A percentile compares a stretch with the other conserved stretches of the same genome.
These are phyloP conservation scores for Saccharomyces hybrid DNA, from an alignment of 1,139 yeast genomes.

Conservation along the genomic window DNA sequence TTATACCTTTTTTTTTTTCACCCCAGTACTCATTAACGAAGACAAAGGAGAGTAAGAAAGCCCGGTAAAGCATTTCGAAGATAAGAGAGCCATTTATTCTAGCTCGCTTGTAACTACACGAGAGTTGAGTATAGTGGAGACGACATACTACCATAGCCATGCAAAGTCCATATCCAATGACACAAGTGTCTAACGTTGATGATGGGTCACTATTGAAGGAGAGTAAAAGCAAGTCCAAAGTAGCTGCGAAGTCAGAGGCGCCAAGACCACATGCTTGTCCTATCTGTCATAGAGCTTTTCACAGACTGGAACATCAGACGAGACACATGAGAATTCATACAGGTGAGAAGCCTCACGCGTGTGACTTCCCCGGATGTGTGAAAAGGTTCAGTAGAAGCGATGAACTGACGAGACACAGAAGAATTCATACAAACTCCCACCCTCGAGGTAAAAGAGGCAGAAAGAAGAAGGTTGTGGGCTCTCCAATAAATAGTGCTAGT, in stretches of 20 bases:
- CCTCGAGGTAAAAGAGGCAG: slow-evolving; percentile 48
- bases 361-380: slow-evolving; percentile 58
- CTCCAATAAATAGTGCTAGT: not conserved
- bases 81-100: not conserved
- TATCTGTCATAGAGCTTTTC: slow-evolving; percentile 55
- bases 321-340: slow-evolving; percentile 66
- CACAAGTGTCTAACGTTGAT: not conserved
- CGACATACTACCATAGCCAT: not conserved
- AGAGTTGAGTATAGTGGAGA: not conserved
- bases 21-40: not conserved
- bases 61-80: not conserved
- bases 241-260: slow-evolving; percentile 14
- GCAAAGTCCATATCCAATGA: not conserved
- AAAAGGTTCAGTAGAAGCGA: slow-evolving; percentile 62
- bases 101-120: not conserved
- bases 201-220: not conserved
- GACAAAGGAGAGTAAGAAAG: not conserved
- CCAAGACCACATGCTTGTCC: slow-evolving; percentile 50
- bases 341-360: slow-evolving; percentile 68
- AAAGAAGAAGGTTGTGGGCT: slow-evolving; percentile 29
- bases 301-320: slow-evolving; percentile 58
- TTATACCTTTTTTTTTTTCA: not conserved
- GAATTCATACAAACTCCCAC: slow-evolving; percentile 53
- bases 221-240: slow-evolving; percentile 1
- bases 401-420: slow-evolving; percentile 58